Conservation (phyloP, 1,139 yeast genomes). For the Geotrichum candidum region DNA sequence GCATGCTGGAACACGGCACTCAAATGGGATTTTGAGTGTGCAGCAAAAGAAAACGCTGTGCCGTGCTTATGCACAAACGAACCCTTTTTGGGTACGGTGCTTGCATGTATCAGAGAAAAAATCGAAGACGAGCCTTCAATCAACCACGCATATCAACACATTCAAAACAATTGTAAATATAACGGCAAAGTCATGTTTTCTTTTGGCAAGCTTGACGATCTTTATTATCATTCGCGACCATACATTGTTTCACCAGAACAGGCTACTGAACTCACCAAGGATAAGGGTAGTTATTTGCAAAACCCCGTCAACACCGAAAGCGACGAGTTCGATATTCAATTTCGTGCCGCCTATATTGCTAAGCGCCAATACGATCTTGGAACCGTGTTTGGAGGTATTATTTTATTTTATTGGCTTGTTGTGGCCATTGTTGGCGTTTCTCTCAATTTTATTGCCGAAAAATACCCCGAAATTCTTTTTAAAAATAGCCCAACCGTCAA, state of each 20-base stretch:
- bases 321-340: conserved; percentile 7
- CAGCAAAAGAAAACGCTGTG: not conserved
- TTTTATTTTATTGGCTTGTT: conserved; percentile 27
- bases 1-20: conserved; percentile 20
- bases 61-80: conserved; percentile 13
- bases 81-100: conserved; percentile 16
- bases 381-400: conserved; percentile 24
- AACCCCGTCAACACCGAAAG: conserved; percentile 10
- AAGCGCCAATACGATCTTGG: conserved; percentile 32
- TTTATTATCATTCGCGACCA: conserved; percentile 12
- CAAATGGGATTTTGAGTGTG: conserved; percentile 17
- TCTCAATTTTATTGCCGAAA: conserved; percentile 19
- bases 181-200: conserved; percentile 9
- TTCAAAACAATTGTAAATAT: conserved; percentile 15
- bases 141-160: conserved; percentile 13
- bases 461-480: conserved; percentile 20
- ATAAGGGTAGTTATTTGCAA: not conserved
- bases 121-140: conserved; percentile 9
- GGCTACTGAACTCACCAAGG: not conserved
- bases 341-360: conserved; percentile 16
- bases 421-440: conserved; percentile 22
- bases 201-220: conserved; percentile 17
- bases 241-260: not conserved
- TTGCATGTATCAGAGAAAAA: conserved; percentile 13
- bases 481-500: conserved; percentile 20